Evolutionary conservation across 257 asterid species (phyloP).

Genomic region (Penstemon newberryi): DNA sequence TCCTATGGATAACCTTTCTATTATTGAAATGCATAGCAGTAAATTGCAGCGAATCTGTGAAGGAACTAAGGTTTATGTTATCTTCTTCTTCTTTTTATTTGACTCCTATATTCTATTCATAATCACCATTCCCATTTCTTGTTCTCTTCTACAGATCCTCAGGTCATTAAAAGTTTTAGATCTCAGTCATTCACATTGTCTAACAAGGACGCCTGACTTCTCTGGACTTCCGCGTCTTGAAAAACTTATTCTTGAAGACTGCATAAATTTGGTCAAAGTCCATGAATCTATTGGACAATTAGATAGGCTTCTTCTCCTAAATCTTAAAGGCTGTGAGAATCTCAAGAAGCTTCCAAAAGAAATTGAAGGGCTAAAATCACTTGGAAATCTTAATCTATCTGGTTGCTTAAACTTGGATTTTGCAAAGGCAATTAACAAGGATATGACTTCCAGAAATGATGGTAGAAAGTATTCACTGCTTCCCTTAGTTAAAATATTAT

Average conservation of each 20-base stretch:
- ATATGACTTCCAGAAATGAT: neutral
- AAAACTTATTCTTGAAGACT: neutral
- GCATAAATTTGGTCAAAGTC: neutral
- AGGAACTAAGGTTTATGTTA: slow-evolving; percentile 7
- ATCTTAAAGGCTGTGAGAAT: neutral
- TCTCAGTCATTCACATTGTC: slow-evolving; percentile 30
- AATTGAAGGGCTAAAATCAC: neutral
- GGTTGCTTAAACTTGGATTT: neutral
- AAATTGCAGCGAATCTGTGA: neutral
- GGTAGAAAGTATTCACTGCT: neutral
- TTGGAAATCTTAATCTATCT: neutral
- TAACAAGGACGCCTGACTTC: slow-evolving; percentile 25
- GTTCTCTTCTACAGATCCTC: neutral
- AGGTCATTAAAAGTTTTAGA: slow-evolving; percentile 25
- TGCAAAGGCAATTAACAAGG: neutral
- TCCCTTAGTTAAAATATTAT: neutral
- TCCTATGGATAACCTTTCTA: neutral
- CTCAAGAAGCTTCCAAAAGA: neutral
- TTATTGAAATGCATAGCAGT: slow-evolving; percentile 9
- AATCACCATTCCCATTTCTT: neutral
- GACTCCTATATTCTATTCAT: neutral
- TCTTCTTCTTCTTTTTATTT: neutral
- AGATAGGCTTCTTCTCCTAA: neutral
- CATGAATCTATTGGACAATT: neutral
- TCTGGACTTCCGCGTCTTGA: slow-evolving; percentile 21